Conservation (phyloP, 768 basidiomycete genomes). For the Agaricus bisporus region DNA sequence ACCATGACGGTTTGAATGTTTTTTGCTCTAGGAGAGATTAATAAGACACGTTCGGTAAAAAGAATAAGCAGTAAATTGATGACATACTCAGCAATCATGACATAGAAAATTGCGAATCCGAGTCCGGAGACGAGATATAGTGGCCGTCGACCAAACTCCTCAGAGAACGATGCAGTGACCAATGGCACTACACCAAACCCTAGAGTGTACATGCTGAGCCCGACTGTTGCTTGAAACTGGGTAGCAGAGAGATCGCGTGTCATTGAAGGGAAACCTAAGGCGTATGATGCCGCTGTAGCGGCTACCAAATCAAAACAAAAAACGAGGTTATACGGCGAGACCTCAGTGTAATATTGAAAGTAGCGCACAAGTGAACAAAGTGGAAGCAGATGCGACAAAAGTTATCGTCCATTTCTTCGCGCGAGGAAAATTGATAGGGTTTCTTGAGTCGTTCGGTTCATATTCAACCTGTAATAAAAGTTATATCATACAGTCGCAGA, state of each 20-base stretch:
- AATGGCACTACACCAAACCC: conserved; percentile 60
- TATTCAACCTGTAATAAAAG: conserved; percentile 8
- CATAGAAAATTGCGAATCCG: conserved; percentile 44
- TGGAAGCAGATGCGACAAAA: conserved; percentile 34
- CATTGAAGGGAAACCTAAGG: conserved; percentile 54
- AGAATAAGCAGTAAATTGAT: neutral
- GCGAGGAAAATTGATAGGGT: conserved; percentile 16
- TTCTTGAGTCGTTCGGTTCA: conserved; percentile 4
- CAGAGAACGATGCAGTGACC: conserved; percentile 60
- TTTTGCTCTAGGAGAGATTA: conserved; percentile 25
- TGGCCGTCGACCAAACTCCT: conserved; percentile 61
- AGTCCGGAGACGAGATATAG: conserved; percentile 47
- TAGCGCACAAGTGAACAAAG: conserved; percentile 34
- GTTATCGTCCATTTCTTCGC: conserved; percentile 21
- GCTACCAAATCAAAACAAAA: conserved; percentile 29
- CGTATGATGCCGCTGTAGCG: conserved; percentile 43
- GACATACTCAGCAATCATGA: conserved; percentile 39
- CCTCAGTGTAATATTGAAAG: neutral
- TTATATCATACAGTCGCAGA: neutral
- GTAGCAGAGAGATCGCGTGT: conserved; percentile 38
- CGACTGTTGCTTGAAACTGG: conserved; percentile 37
- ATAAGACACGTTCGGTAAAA: neutral
- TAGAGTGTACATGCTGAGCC: conserved; percentile 45
- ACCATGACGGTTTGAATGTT: conserved; percentile 60
- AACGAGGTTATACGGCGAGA: neutral